phyloP scores from a whole-genome alignment of 192 early-diverging fungal species.

The Podila clonocystis region DNA sequence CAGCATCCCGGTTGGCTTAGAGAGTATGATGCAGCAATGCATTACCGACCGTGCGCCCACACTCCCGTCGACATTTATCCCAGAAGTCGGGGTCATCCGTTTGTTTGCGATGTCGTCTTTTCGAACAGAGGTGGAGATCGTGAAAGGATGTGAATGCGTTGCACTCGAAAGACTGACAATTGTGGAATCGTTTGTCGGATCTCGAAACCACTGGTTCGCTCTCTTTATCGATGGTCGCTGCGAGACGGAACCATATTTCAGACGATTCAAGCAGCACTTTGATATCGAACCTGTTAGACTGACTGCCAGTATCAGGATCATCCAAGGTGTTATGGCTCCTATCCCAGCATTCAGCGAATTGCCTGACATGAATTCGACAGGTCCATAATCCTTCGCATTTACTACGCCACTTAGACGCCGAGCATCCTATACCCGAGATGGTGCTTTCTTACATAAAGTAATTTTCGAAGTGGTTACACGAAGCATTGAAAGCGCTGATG shows the following conservation, averaged over 20 bases:
- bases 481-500: too few species aligned
- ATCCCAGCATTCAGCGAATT: not conserved
- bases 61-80: not conserved
- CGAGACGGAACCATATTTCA: constrained; percentile 4
- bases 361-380: not conserved
- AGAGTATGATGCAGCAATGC: not conserved
- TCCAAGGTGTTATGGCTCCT: constrained; percentile 15
- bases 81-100: constrained; percentile 9
- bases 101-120: constrained; percentile 12
- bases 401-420: too few species aligned
- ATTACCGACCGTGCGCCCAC: not conserved
- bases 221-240: constrained; percentile 7
- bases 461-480: too few species aligned
- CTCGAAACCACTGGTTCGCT: constrained; percentile 23
- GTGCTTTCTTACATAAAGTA: too few species aligned
- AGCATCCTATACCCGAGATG: too few species aligned
- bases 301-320: constrained; percentile 16
- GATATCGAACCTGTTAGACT: constrained; percentile 13
- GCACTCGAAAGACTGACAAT: constrained; percentile 9
- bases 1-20: not conserved
- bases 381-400: not conserved
- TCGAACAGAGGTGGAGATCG: constrained; percentile 2
- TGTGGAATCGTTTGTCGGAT: constrained; percentile 33
- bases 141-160: constrained; percentile 32
- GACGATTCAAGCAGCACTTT: constrained; percentile 21